phyloP scores from a whole-genome alignment of 2,329 filamentous ascomycete genomes.

The Juglanconis oblonga region DNA sequence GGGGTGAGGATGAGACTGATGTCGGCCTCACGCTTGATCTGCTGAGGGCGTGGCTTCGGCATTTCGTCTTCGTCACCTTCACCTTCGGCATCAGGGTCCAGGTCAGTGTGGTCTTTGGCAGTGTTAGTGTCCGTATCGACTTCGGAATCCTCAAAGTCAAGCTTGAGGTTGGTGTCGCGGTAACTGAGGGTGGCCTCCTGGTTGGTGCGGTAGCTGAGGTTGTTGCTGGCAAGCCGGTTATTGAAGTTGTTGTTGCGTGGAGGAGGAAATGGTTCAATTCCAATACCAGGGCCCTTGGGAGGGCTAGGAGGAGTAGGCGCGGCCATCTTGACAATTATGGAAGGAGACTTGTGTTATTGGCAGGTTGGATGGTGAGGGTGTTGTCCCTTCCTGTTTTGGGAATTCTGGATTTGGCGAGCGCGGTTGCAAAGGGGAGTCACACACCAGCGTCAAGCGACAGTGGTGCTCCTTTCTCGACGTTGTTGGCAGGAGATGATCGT shows the following conservation, averaged over 20 bases:
- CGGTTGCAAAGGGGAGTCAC: no score
- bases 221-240: neutral
- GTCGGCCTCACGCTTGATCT: slow-evolving; percentile 44
- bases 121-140: neutral
- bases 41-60: slow-evolving; percentile 31
- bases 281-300: neutral
- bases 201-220: neutral
- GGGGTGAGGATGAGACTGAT: slow-evolving; percentile 46
- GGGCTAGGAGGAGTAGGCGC: neutral
- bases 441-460: no score
- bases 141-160: neutral
- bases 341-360: neutral
- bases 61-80: slow-evolving; percentile 27
- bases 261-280: neutral
- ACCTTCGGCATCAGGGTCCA: slow-evolving; percentile 2
- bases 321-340: neutral
- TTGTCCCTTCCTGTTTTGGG: neutral
- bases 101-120: neutral
- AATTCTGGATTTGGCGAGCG: neutral
- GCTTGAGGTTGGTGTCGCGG: neutral
- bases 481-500: no score
- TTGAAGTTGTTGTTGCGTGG: neutral
- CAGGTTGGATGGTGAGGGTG: neutral
- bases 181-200: neutral
- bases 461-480: no score